phyloP scores from a whole-genome alignment of 345 rosid genomes.

The Clausena lansium region DNA sequence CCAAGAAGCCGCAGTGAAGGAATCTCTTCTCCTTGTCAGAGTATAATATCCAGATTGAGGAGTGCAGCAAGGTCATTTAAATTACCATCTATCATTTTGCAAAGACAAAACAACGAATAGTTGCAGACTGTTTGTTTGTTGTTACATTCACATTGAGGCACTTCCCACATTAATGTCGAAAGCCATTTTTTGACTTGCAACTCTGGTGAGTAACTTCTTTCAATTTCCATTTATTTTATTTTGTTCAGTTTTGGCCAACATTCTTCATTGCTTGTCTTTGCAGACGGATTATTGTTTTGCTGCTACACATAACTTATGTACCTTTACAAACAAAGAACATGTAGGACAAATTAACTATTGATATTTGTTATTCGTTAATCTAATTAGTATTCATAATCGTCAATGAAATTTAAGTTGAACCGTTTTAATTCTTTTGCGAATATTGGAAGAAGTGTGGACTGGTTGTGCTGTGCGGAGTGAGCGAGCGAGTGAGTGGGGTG shows the following conservation, averaged over 20 bases:
- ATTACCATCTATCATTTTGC: slow-evolving; percentile 49
- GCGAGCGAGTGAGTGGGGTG: no score
- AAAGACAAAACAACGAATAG: no score
- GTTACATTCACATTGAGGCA: neutral
- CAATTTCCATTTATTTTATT: neutral
- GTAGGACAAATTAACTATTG: no score
- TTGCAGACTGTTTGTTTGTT: no score
- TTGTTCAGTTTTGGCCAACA: neutral
- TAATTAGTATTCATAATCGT: no score
- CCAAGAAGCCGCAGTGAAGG: neutral
- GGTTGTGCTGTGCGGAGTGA: no score
- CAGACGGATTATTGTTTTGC: neutral
- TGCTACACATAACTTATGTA: neutral
- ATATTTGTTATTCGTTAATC: no score
- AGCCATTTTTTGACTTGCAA: neutral
- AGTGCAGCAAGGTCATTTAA: slow-evolving; percentile 42
- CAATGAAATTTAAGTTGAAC: no score
- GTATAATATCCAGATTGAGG: slow-evolving; percentile 38
- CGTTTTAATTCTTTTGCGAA: no score
- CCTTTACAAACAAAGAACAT: no score
- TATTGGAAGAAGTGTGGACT: no score
- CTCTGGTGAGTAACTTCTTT: neutral
- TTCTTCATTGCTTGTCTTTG: neutral
- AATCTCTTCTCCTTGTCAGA: slow-evolving; percentile 13
- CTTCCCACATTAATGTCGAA: neutral